These are phyloP conservation scores for Wallacemonas rigidus DNA, from an alignment of 208 protist genomes.

Conservation along the genomic window DNA sequence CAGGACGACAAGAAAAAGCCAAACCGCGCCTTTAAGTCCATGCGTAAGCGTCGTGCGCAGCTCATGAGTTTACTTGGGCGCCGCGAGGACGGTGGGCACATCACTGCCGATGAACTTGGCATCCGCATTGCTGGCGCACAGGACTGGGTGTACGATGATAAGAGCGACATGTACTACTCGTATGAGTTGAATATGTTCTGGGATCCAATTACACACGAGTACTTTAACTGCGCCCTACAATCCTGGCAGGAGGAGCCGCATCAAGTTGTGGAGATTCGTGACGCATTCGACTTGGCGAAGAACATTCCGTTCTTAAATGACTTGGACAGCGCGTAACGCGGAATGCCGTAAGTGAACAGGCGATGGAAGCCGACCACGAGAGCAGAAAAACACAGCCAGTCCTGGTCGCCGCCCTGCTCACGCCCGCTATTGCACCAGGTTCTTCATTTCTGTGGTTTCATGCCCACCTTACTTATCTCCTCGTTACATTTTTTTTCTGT, in stretches of 20 bases:
- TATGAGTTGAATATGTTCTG: conserved; percentile 79
- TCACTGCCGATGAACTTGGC: conserved; percentile 76
- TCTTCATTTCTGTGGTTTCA: neutral
- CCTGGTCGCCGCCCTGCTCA: too few relatives aligned
- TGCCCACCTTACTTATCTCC: neutral
- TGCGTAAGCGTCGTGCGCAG: conserved; percentile 1
- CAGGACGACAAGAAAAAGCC: neutral
- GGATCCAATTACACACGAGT: conserved; percentile 71
- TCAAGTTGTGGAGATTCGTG: conserved; percentile 37
- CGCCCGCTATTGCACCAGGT: neutral
- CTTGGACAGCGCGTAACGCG: neutral
- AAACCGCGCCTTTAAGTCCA: conserved; percentile 12
- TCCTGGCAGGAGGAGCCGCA: conserved; percentile 71
- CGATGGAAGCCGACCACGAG: neutral
- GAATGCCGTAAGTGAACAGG: neutral
- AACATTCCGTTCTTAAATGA: conserved; percentile 13
- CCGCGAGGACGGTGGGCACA: conserved; percentile 40
- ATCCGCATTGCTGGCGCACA: conserved; percentile 63
- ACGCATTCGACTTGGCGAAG: conserved; percentile 21
- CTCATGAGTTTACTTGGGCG: conserved; percentile 36
- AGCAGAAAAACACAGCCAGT: neutral
- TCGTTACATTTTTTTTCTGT: conserved; percentile 14
- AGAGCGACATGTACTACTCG: conserved; percentile 84
- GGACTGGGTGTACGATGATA: conserved; percentile 86
- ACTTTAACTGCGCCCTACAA: conserved; percentile 67